Evolutionary conservation across 2,329 filamentous ascomycete genomes (phyloP).

Genomic region (Ilyonectria robusta): DNA sequence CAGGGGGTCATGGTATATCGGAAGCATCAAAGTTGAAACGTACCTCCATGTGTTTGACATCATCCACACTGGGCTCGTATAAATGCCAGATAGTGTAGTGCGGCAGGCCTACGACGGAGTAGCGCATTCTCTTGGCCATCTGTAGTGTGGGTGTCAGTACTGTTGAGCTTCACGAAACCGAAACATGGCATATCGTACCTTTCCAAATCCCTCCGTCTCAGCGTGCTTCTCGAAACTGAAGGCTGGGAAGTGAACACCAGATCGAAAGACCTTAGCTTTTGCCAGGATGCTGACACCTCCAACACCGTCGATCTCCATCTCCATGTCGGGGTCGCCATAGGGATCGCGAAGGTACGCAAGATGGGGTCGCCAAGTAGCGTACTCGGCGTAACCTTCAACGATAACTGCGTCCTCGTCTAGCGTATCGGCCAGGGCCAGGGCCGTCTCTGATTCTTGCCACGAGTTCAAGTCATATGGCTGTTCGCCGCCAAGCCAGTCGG

Average conservation of each 20-base stretch:
- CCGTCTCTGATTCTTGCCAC: constrained; percentile 99
- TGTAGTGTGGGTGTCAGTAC: constrained; percentile 54
- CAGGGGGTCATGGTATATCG: not conserved
- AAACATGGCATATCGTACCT: constrained; percentile 69
- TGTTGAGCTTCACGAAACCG: not conserved
- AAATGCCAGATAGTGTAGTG: constrained; percentile 99
- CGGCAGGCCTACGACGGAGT: constrained; percentile 93
- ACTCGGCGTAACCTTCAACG: constrained; percentile 98
- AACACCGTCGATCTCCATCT: constrained; percentile 99
- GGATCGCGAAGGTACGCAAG: constrained; percentile 96
- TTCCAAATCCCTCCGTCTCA: constrained; percentile 98
- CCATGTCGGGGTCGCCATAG: constrained; percentile 98
- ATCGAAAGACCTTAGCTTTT: constrained; percentile 94
- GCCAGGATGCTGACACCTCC: constrained; percentile 97
- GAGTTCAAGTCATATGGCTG: constrained; percentile 99
- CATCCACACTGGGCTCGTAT: constrained; percentile 98
- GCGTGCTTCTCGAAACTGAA: constrained; percentile 99
- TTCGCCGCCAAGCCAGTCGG: constrained; percentile 98
- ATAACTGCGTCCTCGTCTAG: constrained; percentile 98
- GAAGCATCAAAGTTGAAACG: constrained; percentile 35
- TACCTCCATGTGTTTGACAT: constrained; percentile 96
- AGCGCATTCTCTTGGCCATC: constrained; percentile 98
- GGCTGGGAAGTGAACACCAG: constrained; percentile 96
- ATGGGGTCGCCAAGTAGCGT: constrained; percentile 98
- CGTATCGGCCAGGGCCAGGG: constrained; percentile 91